A percentile compares a stretch with the other conserved stretches of the same genome.
Conservation (phyloP, 345 rosid species). For the Passiflora organensis region DNA sequence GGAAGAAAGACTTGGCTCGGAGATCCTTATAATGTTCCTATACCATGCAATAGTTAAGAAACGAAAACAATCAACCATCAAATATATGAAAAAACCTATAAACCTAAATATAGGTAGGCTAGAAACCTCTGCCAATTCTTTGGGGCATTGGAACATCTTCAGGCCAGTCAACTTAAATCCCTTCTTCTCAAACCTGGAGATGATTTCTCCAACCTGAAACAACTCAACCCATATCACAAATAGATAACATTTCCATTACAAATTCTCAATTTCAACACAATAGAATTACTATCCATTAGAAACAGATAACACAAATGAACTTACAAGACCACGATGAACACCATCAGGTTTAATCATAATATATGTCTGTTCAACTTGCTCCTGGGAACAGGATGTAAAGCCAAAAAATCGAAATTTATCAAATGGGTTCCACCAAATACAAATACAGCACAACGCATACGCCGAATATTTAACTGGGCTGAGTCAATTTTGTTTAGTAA, state of each 20-base stretch:
- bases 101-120: not conserved
- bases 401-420: too few relatives aligned
- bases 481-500: not conserved
- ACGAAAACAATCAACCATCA: not conserved
- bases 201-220: conserved; percentile 87
- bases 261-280: not conserved
- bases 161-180: conserved; percentile 79
- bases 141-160: conserved; percentile 83
- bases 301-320: too few relatives aligned
- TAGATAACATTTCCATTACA: conserved; percentile 2
- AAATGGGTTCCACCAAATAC: too few relatives aligned
- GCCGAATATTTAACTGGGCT: conserved; percentile 3
- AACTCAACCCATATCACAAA: conserved; percentile 4
- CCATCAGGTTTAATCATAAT: conserved; percentile 96
- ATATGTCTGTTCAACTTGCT: conserved; percentile 78
- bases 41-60: not conserved
- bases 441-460: not conserved
- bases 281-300: too few relatives aligned
- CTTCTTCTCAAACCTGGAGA: conserved; percentile 92
- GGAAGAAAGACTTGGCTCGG: conserved; percentile 74
- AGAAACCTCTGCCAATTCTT: conserved; percentile 82
- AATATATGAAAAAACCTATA: not conserved
- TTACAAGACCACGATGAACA: conserved; percentile 88
- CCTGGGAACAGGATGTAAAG: conserved; percentile 33
- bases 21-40: conserved; percentile 98